Conservation (phyloP, 1,139 yeast species). For the Kodamaea derodonti region DNA sequence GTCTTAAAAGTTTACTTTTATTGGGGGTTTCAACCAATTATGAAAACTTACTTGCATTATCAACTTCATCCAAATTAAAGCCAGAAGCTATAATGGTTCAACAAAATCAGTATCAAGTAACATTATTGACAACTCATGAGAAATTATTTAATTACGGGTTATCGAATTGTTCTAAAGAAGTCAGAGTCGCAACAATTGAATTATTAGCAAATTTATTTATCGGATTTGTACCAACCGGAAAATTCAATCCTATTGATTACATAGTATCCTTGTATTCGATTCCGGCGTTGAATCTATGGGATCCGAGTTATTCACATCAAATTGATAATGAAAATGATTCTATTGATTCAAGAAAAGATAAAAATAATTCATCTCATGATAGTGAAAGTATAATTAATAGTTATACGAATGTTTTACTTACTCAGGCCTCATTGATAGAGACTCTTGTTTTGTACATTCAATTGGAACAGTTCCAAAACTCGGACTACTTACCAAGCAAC, state of each 20-base stretch:
- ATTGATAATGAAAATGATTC: slow-evolving; percentile 18
- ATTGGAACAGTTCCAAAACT: slow-evolving; percentile 40
- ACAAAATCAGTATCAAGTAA: slow-evolving; percentile 36
- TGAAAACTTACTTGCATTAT: slow-evolving; percentile 33
- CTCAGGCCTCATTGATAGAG: slow-evolving; percentile 34
- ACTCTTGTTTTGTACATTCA: slow-evolving; percentile 36
- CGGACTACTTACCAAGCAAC: slow-evolving; percentile 32
- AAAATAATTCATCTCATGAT: slow-evolving; percentile 23
- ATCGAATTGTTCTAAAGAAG: slow-evolving; percentile 30
- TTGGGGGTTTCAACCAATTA: slow-evolving; percentile 36
- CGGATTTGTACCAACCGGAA: slow-evolving; percentile 39
- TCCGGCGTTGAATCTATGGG: slow-evolving; percentile 24
- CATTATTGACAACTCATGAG: slow-evolving; percentile 29
- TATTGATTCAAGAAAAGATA: slow-evolving; percentile 19
- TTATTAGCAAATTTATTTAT: slow-evolving; percentile 32
- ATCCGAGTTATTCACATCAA: slow-evolving; percentile 15
- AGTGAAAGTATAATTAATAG: slow-evolving; percentile 23
- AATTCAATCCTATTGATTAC: slow-evolving; percentile 35
- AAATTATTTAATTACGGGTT: slow-evolving; percentile 30
- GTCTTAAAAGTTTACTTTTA: slow-evolving; percentile 30
- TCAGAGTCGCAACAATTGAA: slow-evolving; percentile 39
- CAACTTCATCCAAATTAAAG: slow-evolving; percentile 37
- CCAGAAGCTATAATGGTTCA: slow-evolving; percentile 43
- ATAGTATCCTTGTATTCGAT: slow-evolving; percentile 28
- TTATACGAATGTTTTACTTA: slow-evolving; percentile 19